Evolutionary conservation across 2,329 filamentous ascomycete species (phyloP), one percentile per base, ranked within the genome.

Genomic region (Colletotrichum cordylinicola): DNA sequence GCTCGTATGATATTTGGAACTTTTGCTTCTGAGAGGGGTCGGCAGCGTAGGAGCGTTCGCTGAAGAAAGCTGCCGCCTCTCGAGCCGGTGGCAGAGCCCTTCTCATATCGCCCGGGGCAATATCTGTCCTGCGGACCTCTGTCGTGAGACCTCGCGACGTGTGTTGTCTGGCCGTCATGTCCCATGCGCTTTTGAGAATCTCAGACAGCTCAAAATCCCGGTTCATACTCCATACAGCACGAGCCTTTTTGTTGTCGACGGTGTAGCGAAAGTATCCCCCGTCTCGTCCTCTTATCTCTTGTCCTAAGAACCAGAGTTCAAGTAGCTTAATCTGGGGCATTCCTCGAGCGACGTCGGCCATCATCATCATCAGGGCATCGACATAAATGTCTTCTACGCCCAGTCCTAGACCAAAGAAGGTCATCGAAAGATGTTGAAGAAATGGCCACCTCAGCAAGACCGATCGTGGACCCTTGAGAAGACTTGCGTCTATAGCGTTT

Each of bases 141-240:
- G 27, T 31, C 29, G 55, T 58, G 15, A 58, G 16, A 31, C 27
- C 55, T 9, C 55, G 55, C 13, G 18, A 29, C 9, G 55, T 58
- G 55, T 58, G 24, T 31, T 18, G 55, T 58, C 55, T 31, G 4
- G 55, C 55, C 12, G 24, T 58, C 0, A 12, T n/a, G 15, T 31
- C 3, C 55, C 55, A 58, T 31, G 16, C 55, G 1, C 9, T 12
- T 3, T 27, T 1, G 24, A 31, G 4, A 58, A 0, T 13, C 0
- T 29, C 8, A 6, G 55, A 29, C 4, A 58, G 3, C 15, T 1
- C 0, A 18, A 58, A 31, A 1, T 58, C 55, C 55, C 55, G 16
- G 4, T 21, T 58, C 24, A 58, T 58, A 0, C 6, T 31, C 55
- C 55, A 58, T 2, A 29, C 24, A 58, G 55, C 55, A 18, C 15